Evolutionary conservation across 768 basidiomycete genomes (phyloP).

Genomic region (Daedaleopsis nitida): DNA sequence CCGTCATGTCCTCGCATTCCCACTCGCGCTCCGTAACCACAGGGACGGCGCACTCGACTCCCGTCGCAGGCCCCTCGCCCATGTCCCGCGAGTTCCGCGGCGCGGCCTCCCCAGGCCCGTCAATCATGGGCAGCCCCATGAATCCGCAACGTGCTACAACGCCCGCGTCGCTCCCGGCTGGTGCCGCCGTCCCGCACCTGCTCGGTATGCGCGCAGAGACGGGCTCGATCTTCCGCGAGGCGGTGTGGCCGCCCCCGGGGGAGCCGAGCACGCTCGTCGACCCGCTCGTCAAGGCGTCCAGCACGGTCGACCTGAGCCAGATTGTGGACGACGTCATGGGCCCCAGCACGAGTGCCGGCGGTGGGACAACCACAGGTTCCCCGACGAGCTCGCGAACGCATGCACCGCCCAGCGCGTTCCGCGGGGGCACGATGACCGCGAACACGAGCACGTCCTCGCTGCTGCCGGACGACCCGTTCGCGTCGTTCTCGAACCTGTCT

Average conservation of each 20-base stretch:
- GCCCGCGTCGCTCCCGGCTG: constrained; percentile 4
- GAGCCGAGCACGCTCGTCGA: constrained; percentile 29
- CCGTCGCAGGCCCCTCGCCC: constrained; percentile 7
- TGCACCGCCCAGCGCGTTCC: constrained; percentile 1
- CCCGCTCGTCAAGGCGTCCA: constrained; percentile 26
- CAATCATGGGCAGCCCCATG: constrained; percentile 14
- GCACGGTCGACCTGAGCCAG: constrained; percentile 27
- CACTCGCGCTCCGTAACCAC: constrained; percentile 2
- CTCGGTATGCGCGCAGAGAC: constrained; percentile 30
- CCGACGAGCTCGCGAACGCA: neutral
- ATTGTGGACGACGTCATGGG: constrained; percentile 35
- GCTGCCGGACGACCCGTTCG: constrained; percentile 16
- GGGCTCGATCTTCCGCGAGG: constrained; percentile 34
- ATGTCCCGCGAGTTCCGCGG: constrained; percentile 12
- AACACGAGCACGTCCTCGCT: constrained; percentile 5
- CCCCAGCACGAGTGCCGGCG: neutral
- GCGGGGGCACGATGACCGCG: neutral
- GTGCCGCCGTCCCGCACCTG: constrained; percentile 23
- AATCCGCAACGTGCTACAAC: constrained; percentile 16
- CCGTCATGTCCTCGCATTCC: constrained; percentile 12
- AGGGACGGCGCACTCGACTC: neutral
- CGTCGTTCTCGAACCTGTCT: constrained; percentile 5
- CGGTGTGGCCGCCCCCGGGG: constrained; percentile 32
- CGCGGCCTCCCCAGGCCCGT: neutral
- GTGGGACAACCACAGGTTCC: too few relatives aligned